Evolutionary conservation across 495 filamentous ascomycete species (phyloP), one percentile per base, ranked within the genome.

Genomic region (Aspergillus biplanus): DNA sequence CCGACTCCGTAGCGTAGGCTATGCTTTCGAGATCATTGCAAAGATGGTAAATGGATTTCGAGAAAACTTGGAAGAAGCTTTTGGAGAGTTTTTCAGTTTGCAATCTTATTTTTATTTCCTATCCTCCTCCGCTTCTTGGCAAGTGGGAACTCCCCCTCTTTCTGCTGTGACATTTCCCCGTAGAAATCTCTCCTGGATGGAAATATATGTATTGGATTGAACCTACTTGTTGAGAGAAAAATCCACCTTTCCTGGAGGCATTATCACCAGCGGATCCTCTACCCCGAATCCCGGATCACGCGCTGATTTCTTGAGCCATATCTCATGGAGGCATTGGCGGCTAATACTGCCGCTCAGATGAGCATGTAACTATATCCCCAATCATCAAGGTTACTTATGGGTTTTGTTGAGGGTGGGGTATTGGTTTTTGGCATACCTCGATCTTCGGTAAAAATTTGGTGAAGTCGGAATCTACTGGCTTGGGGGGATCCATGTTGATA

Each of bases 291-390:
- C 63, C 0, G 84, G 84, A 39, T 86, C 68, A 9, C 62, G 56
- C 7, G 73, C 74, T 53, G 84, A 86, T 72, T 87, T 89, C 52
- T 71, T 69, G 44, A 74, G 55, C 89, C 91, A 96, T 67, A 95
- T 85, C 46, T 91, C 85, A 69, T 94, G 89, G 1, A 95, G 85
- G 58, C 85, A 89, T 76, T 88, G 73, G 13, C 86, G 85, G 70
- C 86, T 89, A 74, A 95, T 93, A 71, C 89, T 92, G 50, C 92
- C 91, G 48, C 85, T 90, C 35, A 96, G 83, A 74, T 95, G 92
- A 61, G 92, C 92, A 65, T 96, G 92, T 16, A 96, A 82, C 88
- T 94, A 33, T n/a, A 12, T 13, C 48, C 13, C 49, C 11, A 9
- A 56, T 18, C 31, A 9, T 1, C 7, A n/a, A 11, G 7, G 21